These are phyloP conservation scores for Saksenaea vasiformis DNA, from an alignment of 371 early-diverging fungal genomes.

Conservation along the genomic window DNA sequence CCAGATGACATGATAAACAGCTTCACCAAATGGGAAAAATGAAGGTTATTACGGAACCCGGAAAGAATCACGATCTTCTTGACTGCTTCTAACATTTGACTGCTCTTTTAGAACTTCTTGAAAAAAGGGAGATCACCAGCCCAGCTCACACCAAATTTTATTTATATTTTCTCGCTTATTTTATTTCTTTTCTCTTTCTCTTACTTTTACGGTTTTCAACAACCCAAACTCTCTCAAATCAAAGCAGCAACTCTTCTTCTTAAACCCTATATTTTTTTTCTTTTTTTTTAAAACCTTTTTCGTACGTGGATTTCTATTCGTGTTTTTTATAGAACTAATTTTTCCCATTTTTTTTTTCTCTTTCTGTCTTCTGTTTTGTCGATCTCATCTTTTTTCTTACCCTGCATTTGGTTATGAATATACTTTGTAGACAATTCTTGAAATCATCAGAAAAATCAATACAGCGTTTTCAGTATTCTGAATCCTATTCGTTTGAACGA, in stretches of 20 bases:
- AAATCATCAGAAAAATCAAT: neutral
- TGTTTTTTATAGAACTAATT: neutral
- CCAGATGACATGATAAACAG: slow-evolving; percentile 5
- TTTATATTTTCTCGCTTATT: neutral
- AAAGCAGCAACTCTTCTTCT: too few relatives aligned
- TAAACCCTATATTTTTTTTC: neutral
- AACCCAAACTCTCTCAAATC: neutral
- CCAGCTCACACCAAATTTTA: too few relatives aligned
- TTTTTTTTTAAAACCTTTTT: neutral
- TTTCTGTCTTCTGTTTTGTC: neutral
- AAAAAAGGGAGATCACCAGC: neutral
- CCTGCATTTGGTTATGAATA: slow-evolving; percentile 6
- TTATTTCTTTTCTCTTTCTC: neutral
- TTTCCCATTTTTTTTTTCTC: neutral
- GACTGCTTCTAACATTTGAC: neutral
- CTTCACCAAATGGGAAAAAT: neutral
- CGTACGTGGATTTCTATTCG: neutral
- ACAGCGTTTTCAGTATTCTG: neutral
- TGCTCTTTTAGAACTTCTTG: neutral
- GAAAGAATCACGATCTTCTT: slow-evolving; percentile 5
- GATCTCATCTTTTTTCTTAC: neutral
- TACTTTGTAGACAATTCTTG: neutral
- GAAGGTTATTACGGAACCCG: slow-evolving; percentile 3
- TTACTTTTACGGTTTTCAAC: neutral
- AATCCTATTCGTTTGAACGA: slow-evolving; percentile 1